phyloP scores from a whole-genome alignment of 768 basidiomycete genomes.

The Russula sp. region DNA sequence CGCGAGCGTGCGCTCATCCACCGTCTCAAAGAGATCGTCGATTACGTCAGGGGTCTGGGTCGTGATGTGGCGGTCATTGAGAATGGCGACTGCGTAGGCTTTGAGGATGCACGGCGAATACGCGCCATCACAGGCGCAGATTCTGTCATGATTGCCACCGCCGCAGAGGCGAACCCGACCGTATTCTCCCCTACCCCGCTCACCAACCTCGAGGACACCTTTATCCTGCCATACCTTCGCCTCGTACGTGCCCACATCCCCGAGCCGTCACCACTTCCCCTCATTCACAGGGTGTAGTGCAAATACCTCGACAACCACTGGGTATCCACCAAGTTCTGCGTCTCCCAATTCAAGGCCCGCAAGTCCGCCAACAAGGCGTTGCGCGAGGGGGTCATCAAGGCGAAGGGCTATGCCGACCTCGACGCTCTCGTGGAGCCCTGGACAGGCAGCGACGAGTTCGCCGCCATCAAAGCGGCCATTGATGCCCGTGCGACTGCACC shows the following conservation, averaged over 20 bases:
- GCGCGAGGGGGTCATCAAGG: constrained; percentile 46
- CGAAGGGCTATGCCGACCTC: constrained; percentile 47
- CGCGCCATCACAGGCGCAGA: constrained; percentile 78
- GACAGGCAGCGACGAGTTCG: constrained; percentile 26
- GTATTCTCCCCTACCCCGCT: constrained; percentile 73
- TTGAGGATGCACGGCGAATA: constrained; percentile 72
- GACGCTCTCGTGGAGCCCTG: constrained; percentile 20
- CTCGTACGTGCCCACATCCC: constrained; percentile 44
- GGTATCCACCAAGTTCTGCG: constrained; percentile 83
- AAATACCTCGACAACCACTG: constrained; percentile 76
- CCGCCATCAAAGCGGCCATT: constrained; percentile 16
- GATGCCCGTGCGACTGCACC: constrained; percentile 12
- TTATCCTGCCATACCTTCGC: constrained; percentile 70
- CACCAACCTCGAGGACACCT: constrained; percentile 56
- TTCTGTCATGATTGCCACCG: constrained; percentile 95
- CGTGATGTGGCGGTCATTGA: constrained; percentile 82
- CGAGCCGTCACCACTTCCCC: not conserved
- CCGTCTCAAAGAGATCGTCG: constrained; percentile 77
- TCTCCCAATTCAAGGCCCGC: constrained; percentile 71
- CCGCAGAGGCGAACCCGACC: constrained; percentile 87
- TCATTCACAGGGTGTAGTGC: constrained; percentile 37
- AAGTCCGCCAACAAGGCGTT: constrained; percentile 56
- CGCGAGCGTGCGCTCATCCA: constrained; percentile 72
- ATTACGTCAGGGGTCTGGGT: constrained; percentile 70
- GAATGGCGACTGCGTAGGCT: constrained; percentile 87